Evolutionary conservation across 1,139 yeast genomes (phyloP), one percentile per base, ranked within the genome.

Genomic region (Blastobotrys capitulatus): DNA sequence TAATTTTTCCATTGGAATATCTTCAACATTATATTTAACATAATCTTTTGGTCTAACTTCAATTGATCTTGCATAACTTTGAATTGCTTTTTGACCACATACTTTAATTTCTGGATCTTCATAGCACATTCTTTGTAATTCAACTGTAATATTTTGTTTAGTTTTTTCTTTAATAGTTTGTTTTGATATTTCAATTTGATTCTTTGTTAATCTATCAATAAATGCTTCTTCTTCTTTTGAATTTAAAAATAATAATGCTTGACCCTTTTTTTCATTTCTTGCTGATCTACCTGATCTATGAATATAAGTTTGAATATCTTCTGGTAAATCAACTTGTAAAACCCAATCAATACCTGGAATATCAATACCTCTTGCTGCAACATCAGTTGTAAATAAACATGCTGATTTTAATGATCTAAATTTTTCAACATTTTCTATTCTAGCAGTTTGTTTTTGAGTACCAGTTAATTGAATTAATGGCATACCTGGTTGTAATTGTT

Each of bases 311-410:
- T 94, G 94, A 1, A 84, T 80, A 66, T 90, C 97, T 66, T 92
- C 99, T 0, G 99, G 98, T 57, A 95, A 87, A 67, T 92, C 99
- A 0, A 89, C 79, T 67, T 92, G 99, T 12, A 92, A 74, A 19
- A 92, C 97, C 99, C 99, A 92, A 62, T 92, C 97, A 49, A 92
- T 88, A 1, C 96, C 85, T 0, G 99, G 98, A 70, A 94, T 90
- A 69, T 92, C 99, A 49, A 92, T 78, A 13, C 99, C 99, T 66
- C 99, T 77, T 1, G 99, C 97, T 27, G 90, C 97, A 50, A 92
- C 87, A 71, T 92, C 99, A 0, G 99, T 92, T 2, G 97, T 96
- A 65, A 92, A 85, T 44, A 92, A 71, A 70, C 97, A 90, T 13
- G 88, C 92, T 54, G 86, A 81, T 58, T 86, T 89, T 1, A 97